Evolutionary conservation across 1,139 yeast species (phyloP), one percentile per base, ranked within the genome.

Genomic region (Magnusiomyces sp.): DNA sequence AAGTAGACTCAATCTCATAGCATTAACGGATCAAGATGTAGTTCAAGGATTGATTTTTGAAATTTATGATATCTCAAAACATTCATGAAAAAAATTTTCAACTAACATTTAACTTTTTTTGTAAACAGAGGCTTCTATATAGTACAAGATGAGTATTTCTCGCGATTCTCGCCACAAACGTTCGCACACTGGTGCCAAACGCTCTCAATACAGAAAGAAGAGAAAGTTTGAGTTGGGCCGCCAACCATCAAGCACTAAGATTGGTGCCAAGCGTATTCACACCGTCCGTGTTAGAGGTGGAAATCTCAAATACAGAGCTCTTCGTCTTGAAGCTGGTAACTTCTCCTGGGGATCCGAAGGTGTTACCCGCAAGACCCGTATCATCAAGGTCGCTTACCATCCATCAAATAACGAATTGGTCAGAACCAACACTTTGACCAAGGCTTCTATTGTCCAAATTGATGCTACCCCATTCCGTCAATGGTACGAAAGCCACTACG

Each of bases 91-190:
- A 23, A 23, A 23, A 5, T 5, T 23, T 23, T 23, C 7, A 23
- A 23, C 29, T 23, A 23, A 23, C 29, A 23, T 7, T 23, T 23
- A 7, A 5, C 7, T 23, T 23, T 23, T 23, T 23, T 5, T 23
- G 4, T 5, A 23, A 23, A 23, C 29, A 23, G 29, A 23, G 29
- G 29, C 29, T 23, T 23, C 4, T 31, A 31, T 32, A 43, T 52
- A 49, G 53, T 53, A 49, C 53, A 61, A 53, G 56, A 92, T 92
- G 98, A 97, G 98, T 90, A 92, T 92, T 86, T 90, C 97, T 79
- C 94, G 99, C 84, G 98, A 92, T 82, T 90, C 98, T 76, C 96
- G 97, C 81, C 98, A 92, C 89, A 92, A 92, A 87, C 95, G 98
- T 79, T 79, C 97, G 70, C 96, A 95, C 76, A 90, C 99, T 73